Evolutionary conservation across 1,284 basidiomycete genomes (phyloP), one percentile per base, ranked within the genome.

Genomic region (Apiotrichum montevideense): DNA sequence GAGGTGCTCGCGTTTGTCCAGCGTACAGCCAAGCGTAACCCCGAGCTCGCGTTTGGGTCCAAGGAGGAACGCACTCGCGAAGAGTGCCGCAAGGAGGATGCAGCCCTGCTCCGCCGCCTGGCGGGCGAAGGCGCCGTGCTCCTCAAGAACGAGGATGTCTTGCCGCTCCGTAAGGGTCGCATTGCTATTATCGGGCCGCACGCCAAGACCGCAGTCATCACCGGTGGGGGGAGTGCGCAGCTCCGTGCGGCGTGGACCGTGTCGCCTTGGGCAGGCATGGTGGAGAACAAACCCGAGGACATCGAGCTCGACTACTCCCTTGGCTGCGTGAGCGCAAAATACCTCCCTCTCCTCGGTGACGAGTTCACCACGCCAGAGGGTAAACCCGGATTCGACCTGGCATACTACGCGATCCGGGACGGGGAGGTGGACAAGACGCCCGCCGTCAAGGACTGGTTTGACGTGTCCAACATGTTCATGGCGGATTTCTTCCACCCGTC

Each of bases 161-260:
- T 71, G 3, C 69, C 69, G 9, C 39, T 71, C 45, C 55, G 55
- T 21, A 41, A 37, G 72, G 46, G 0, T 71, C 21, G 63, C 49
- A 79, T 84, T 56, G 81, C 82, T 7, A 79, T 85, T 52, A 82
- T 84, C 55, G 84, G 83, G 0, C 80, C 81, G 21, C 83, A 84
- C 66, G 83, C 82, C 29, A 82, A 83, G 62, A 67, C 75, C 32
- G 74, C 79, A 0, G 78, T 81, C 58, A 77, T 79, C 34, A 80
- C 80, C 13, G 83, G 83, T 33, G 83, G 83, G 37, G 83, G 83
- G 6, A 81, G 79, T 34, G 83, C 82, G 8, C 68, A 74, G 4
- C 74, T 84, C 29, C 66, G 77, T 40, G 71, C 80, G 6, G 77
- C 78, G 7, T 83, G 80, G 66, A 74, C 78, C 3, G 75, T 82